Evolutionary conservation across 257 asterid species (phyloP).

Genomic region (Paulownia fortunei): DNA sequence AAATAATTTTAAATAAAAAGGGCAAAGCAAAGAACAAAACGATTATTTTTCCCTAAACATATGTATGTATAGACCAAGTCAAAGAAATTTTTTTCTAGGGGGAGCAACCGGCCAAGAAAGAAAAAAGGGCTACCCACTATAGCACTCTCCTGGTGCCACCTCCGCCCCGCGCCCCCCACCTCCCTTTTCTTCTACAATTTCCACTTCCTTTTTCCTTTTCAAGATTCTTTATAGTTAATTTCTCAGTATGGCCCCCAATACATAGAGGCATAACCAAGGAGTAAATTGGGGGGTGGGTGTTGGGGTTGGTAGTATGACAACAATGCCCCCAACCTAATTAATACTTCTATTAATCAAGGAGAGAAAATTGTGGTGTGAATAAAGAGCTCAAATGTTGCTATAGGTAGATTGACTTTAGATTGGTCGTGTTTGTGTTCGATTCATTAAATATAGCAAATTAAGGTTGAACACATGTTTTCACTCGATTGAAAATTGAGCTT

Average conservation of each 20-base stretch:
- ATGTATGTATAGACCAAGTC: slow-evolving; percentile 12
- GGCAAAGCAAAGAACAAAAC: slow-evolving; percentile 26
- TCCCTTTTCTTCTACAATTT: no score
- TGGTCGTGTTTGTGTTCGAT: no score
- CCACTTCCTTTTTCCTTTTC: background rate
- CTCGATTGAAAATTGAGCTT: no score
- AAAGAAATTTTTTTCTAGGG: background rate
- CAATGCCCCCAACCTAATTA: background rate
- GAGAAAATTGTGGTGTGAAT: no score
- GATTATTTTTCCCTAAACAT: background rate
- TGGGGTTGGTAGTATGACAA: no score
- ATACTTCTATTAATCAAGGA: no score
- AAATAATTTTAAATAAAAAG: background rate
- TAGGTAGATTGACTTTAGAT: no score
- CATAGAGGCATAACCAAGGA: slow-evolving; percentile 6
- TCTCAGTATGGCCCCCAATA: background rate
- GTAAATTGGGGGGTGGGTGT: slow-evolving; percentile 7
- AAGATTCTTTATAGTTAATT: slow-evolving; percentile 2
- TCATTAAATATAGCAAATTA: no score
- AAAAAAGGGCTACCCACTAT: slow-evolving; percentile 5
- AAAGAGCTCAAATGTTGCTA: no score
- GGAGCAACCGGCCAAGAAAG: slow-evolving; percentile 8
- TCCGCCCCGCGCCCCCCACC: no score
- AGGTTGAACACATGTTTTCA: no score
- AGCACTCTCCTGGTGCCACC: background rate